Evolutionary conservation across 1,139 yeast genomes (phyloP).

Genomic region (Candida tropicalis): DNA sequence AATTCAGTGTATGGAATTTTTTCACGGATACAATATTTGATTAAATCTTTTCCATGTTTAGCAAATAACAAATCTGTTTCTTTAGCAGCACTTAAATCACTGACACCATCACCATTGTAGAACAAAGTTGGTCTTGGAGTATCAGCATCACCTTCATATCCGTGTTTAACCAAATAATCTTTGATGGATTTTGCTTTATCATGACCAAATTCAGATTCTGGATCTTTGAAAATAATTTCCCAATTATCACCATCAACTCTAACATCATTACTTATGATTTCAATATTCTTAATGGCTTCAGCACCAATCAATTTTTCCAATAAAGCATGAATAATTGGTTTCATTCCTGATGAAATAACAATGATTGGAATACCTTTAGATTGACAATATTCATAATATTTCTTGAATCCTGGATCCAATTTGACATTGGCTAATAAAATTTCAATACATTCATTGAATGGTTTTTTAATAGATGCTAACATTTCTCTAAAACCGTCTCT

Average conservation of each 20-base stretch:
- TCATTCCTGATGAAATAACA: constrained; percentile 90
- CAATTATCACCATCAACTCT: constrained; percentile 58
- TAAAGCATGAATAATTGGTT: constrained; percentile 81
- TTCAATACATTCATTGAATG: constrained; percentile 83
- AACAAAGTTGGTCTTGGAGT: constrained; percentile 57
- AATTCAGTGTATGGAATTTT: constrained; percentile 85
- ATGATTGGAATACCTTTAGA: constrained; percentile 72
- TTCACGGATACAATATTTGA: constrained; percentile 79
- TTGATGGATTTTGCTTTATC: constrained; percentile 85
- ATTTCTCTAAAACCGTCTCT: constrained; percentile 82
- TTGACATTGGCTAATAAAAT: constrained; percentile 59
- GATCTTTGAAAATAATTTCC: constrained; percentile 83
- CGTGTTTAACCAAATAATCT: constrained; percentile 56
- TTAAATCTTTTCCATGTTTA: constrained; percentile 86
- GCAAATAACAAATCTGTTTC: constrained; percentile 94
- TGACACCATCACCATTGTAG: constrained; percentile 97
- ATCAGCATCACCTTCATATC: constrained; percentile 24
- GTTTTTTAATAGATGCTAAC: constrained; percentile 76
- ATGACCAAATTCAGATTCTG: constrained; percentile 86
- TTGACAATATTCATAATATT: constrained; percentile 79
- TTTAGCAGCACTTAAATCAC: constrained; percentile 92
- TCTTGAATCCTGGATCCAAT: constrained; percentile 88
- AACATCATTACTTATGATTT: constrained; percentile 83
- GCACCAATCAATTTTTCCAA: constrained; percentile 74
- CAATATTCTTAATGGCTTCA: constrained; percentile 71